These are phyloP conservation scores for Puccinia triticina DNA, from an alignment of 1,284 basidiomycete species.

Conservation along the genomic window DNA sequence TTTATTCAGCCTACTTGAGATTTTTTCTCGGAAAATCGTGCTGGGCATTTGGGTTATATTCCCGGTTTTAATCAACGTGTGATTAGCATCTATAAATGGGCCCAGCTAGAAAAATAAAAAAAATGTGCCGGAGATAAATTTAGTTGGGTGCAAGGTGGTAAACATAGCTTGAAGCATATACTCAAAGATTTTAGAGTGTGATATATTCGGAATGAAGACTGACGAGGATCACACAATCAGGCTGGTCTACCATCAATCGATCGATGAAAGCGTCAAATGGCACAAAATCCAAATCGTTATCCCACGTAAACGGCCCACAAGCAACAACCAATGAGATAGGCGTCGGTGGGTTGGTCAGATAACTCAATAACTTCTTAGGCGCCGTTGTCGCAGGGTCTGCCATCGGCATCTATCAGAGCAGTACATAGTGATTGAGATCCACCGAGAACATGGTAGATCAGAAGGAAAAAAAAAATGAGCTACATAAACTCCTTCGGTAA, in stretches of 20 bases:
- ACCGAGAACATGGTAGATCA: slow-evolving; percentile 64
- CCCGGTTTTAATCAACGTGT: slow-evolving; percentile 74
- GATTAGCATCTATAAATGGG: slow-evolving; percentile 80
- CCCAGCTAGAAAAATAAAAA: slow-evolving; percentile 68
- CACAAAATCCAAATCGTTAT: slow-evolving; percentile 74
- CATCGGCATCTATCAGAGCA: slow-evolving; percentile 60
- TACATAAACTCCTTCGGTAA: background rate
- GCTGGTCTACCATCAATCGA: slow-evolving; percentile 68
- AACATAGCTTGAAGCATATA: background rate
- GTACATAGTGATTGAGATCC: slow-evolving; percentile 23
- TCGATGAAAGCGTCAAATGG: slow-evolving; percentile 70
- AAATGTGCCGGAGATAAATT: background rate
- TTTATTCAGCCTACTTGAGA: slow-evolving; percentile 68
- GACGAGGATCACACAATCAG: slow-evolving; percentile 78
- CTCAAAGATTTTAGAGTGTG: too few species aligned
- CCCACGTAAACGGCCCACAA: slow-evolving; percentile 79
- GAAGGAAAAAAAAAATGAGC: slow-evolving; percentile 61
- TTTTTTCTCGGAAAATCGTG: slow-evolving; percentile 72
- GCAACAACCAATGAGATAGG: slow-evolving; percentile 72
- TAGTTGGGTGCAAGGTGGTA: background rate
- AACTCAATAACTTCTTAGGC: slow-evolving; percentile 57
- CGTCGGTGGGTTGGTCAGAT: slow-evolving; percentile 60
- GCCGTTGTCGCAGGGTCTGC: slow-evolving; percentile 59
- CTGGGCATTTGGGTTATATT: slow-evolving; percentile 70
- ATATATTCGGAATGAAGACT: slow-evolving; percentile 56